Conservation (phyloP, 2,329 filamentous ascomycete species). For the Fusarium metavorans region DNA sequence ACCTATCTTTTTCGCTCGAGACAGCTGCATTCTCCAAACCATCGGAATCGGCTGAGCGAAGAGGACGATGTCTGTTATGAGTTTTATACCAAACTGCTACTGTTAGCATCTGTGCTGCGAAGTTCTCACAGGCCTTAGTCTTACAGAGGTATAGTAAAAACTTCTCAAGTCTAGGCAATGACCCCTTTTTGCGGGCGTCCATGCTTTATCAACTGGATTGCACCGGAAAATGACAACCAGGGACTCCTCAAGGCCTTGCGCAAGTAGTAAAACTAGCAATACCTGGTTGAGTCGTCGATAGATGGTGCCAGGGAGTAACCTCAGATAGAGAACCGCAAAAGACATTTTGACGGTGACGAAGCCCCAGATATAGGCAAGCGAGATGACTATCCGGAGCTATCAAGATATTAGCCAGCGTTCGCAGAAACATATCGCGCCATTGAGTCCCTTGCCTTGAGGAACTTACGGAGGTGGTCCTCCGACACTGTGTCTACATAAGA, state of each 20-base stretch:
- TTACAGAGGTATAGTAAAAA: not conserved
- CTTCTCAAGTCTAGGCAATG: not conserved
- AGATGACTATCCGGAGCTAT: not conserved
- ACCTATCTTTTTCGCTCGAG: not conserved
- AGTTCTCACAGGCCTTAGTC: not conserved
- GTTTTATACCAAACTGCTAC: not conserved
- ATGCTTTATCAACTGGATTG: not conserved
- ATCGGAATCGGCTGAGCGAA: not conserved
- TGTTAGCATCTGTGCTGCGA: not conserved
- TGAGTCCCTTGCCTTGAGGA: not conserved
- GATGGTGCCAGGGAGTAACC: not conserved
- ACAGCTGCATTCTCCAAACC: not conserved
- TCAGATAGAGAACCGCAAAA: not conserved
- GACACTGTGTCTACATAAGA: not conserved
- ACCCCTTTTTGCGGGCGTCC: not conserved
- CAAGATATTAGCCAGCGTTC: not conserved
- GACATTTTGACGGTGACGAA: not conserved
- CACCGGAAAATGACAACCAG: not conserved
- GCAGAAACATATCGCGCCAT: no score
- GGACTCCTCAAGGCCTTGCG: not conserved
- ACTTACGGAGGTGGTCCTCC: not conserved
- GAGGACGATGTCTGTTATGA: not conserved
- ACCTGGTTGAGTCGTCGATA: not conserved
- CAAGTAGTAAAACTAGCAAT: not conserved
- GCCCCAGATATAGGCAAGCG: not conserved